phyloP scores from a whole-genome alignment of 345 rosid species.

The Eucalyptus cladocalyx region DNA sequence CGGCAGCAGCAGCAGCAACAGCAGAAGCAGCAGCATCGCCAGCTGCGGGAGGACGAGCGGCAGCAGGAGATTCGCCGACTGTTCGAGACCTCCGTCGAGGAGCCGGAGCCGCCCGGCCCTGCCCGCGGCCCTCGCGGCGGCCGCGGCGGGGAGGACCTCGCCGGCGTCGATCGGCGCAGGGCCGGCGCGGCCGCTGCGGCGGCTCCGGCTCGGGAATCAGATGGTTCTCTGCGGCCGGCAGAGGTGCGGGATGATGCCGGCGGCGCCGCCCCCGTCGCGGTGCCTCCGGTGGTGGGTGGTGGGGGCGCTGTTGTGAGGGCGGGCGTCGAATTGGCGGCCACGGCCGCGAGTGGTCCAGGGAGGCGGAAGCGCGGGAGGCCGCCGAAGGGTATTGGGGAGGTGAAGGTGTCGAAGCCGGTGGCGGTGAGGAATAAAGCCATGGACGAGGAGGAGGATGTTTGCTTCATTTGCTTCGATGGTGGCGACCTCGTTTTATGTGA shows the following conservation, averaged over 20 bases:
- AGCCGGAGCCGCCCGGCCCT: background rate
- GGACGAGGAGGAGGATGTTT: conserved; percentile 87
- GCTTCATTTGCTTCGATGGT: conserved; percentile 98
- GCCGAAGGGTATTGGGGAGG: conserved; percentile 20
- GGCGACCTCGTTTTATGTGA: conserved; percentile 96
- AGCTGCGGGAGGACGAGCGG: background rate
- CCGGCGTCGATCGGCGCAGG: conserved; percentile 49
- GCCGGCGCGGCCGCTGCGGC: background rate
- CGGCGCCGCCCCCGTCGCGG: background rate
- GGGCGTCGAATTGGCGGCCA: background rate
- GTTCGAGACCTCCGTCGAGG: background rate
- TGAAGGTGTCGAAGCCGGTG: background rate
- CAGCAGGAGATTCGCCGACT: background rate
- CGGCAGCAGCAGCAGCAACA: conserved; percentile 6
- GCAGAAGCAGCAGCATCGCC: background rate
- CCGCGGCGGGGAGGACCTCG: conserved; percentile 3
- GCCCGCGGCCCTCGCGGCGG: background rate
- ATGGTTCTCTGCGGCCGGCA: conserved; percentile 23
- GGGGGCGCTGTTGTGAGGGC: background rate
- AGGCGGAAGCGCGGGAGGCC: conserved; percentile 84
- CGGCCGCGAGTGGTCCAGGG: conserved; percentile 1
- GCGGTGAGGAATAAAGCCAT: conserved; percentile 10
- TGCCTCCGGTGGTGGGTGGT: background rate
- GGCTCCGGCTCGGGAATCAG: conserved; percentile 3
- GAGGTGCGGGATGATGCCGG: background rate